A percentile compares a stretch with the other conserved stretches of the same genome.
Conservation (phyloP, 495 filamentous ascomycete genomes). For the Xylaria bambusicola region DNA sequence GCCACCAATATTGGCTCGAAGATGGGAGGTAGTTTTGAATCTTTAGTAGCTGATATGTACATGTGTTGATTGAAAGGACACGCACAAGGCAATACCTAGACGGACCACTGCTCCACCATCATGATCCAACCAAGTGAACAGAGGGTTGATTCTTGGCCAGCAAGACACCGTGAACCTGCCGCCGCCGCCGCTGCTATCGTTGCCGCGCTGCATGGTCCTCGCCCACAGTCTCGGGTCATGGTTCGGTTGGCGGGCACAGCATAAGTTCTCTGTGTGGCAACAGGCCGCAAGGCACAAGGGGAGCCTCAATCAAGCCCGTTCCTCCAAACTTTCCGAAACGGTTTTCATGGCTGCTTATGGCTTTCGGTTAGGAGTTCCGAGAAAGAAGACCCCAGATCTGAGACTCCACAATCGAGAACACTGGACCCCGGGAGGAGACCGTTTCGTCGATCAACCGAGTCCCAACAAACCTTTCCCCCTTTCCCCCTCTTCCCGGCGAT, state of each 20-base stretch:
- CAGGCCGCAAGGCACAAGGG: slow-evolving; percentile 18
- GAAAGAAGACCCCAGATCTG: slow-evolving; percentile 7
- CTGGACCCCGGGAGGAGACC: background rate
- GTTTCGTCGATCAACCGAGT: slow-evolving; percentile 13
- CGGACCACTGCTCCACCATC: too few relatives aligned
- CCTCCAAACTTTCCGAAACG: slow-evolving; percentile 19
- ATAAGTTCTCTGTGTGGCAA: slow-evolving; percentile 27
- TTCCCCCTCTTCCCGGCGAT: background rate
- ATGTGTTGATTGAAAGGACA: too few relatives aligned
- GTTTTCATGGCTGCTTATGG: slow-evolving; percentile 31
- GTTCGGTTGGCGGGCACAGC: slow-evolving; percentile 33
- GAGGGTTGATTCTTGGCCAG: background rate
- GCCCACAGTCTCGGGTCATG: slow-evolving; percentile 33
- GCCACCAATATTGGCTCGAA: background rate
- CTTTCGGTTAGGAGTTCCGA: slow-evolving; percentile 21
- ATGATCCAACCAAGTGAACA: too few relatives aligned
- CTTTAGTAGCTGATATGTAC: too few relatives aligned
- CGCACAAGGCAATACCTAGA: too few relatives aligned
- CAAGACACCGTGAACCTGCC: background rate
- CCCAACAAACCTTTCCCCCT: too few relatives aligned
- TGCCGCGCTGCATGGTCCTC: slow-evolving; percentile 27
- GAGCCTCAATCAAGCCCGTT: slow-evolving; percentile 21
- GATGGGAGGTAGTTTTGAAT: too few relatives aligned
- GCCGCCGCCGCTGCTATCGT: background rate
- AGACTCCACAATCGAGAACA: slow-evolving; percentile 19